A percentile compares a stretch with the other conserved stretches of the same genome.
phyloP scores from a whole-genome alignment of 1,284 basidiomycete genomes.

The Heliocybe sulcata region DNA sequence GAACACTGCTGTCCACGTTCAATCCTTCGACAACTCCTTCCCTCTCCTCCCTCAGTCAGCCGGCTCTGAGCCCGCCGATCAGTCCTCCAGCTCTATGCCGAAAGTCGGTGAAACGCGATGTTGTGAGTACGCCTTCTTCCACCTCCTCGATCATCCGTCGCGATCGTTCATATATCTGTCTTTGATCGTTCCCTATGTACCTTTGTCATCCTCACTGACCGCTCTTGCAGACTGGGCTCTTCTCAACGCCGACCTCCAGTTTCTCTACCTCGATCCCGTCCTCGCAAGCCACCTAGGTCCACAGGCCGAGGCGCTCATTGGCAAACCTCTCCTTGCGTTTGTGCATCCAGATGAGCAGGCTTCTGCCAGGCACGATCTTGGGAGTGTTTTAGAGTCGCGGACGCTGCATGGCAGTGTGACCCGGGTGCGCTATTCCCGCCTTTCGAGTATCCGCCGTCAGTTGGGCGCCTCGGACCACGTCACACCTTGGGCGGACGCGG shows the following conservation, averaged over 20 bases:
- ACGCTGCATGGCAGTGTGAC: conserved; percentile 91
- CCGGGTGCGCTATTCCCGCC: conserved; percentile 70
- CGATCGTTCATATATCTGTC: conserved; percentile 3
- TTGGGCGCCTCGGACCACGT: conserved; percentile 54
- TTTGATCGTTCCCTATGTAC: conserved; percentile 7
- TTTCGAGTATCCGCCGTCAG: conserved; percentile 59
- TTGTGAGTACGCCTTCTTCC: conserved; percentile 41
- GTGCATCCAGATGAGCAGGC: conserved; percentile 87
- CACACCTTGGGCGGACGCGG: conserved; percentile 52
- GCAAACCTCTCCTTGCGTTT: conserved; percentile 75
- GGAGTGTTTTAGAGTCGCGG: conserved; percentile 70
- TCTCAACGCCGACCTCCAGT: conserved; percentile 66
- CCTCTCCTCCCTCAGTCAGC: conserved; percentile 12
- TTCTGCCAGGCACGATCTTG: conserved; percentile 72
- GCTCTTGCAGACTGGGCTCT: conserved; percentile 58
- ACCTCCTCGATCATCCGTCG: conserved; percentile 12
- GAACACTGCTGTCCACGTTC: conserved; percentile 22
- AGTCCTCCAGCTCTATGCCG: conserved; percentile 28
- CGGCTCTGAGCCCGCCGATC: conserved; percentile 17
- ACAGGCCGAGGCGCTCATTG: conserved; percentile 64
- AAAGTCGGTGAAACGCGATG: conserved; percentile 66
- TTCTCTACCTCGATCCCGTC: conserved; percentile 88
- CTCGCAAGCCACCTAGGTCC: conserved; percentile 70
- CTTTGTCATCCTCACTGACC: conserved; percentile 13
- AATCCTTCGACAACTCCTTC: conserved; percentile 24